A percentile compares a stretch with the other conserved stretches of the same genome.
phyloP scores from a whole-genome alignment of 164 flowering plant species.

The Taxillus chinensis region DNA sequence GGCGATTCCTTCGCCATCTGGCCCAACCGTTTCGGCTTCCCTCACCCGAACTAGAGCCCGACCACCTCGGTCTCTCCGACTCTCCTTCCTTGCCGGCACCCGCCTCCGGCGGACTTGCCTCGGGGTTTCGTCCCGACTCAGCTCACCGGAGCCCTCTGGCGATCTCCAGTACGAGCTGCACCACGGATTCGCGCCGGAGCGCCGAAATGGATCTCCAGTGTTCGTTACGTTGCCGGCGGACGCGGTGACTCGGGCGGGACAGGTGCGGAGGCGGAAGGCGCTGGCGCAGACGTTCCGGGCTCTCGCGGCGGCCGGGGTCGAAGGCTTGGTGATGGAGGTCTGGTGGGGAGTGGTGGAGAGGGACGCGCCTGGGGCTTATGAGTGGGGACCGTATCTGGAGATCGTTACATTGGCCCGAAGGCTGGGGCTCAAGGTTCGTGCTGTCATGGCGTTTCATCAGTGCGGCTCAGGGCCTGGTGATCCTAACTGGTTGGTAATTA shows the following conservation, averaged over 20 bases:
- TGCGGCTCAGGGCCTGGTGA: conserved; percentile 38
- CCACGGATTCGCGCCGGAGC: conserved; percentile 20
- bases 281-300: conserved; percentile 38
- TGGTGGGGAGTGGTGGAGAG: conserved; percentile 84
- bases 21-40: conserved; percentile 23
- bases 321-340: conserved; percentile 63
- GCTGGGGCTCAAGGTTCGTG: conserved; percentile 53
- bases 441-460: conserved; percentile 61
- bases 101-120: conserved; percentile 10
- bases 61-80: conserved; percentile 8
- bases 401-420: conserved; percentile 31
- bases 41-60: conserved; percentile 13
- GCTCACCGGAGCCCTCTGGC: conserved; percentile 26
- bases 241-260: conserved; percentile 15
- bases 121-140: conserved; percentile 21
- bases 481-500: conserved; percentile 34
- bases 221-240: conserved; percentile 48
- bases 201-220: conserved; percentile 34
- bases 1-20: conserved; percentile 28
- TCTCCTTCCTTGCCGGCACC: not conserved
- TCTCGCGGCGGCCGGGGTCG: conserved; percentile 46
- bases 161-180: conserved; percentile 29
- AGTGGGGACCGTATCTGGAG: conserved; percentile 58
- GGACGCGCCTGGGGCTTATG: conserved; percentile 37
- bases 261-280: conserved; percentile 24